Evolutionary conservation across 805 yeast genomes (phyloP).

Genomic region (Ogataea zsoltii): DNA sequence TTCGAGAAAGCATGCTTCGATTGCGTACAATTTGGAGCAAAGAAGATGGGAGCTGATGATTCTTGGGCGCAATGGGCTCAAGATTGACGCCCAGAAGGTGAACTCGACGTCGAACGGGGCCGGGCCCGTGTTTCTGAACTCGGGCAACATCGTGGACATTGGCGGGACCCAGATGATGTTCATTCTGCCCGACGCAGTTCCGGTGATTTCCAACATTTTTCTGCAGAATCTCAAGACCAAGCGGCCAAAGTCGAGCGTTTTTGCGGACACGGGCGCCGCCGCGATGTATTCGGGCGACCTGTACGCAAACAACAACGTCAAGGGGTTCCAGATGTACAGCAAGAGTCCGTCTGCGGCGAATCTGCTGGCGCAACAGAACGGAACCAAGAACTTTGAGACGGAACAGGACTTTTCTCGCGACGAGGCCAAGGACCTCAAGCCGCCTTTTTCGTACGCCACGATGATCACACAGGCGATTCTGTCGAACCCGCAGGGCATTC

Average conservation of each 20-base stretch:
- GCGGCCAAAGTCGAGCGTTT: slow-evolving; percentile 22
- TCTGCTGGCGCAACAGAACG: slow-evolving; percentile 12
- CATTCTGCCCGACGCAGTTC: slow-evolving; percentile 87
- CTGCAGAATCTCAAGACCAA: slow-evolving; percentile 37
- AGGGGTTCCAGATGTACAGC: slow-evolving; percentile 57
- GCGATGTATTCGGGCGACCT: slow-evolving; percentile 18
- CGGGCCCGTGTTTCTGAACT: slow-evolving; percentile 55
- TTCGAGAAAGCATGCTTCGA: slow-evolving; percentile 84
- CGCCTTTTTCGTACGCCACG: slow-evolving; percentile 96
- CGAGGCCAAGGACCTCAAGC: slow-evolving; percentile 90
- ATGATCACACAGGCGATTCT: slow-evolving; percentile 97
- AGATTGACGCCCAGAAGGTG: slow-evolving; percentile 71
- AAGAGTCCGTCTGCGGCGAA: slow-evolving; percentile 29
- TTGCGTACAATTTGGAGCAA: slow-evolving; percentile 69
- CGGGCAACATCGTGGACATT: slow-evolving; percentile 91
- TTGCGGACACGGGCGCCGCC: slow-evolving; percentile 9
- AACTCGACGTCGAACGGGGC: slow-evolving; percentile 39
- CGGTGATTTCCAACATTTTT: slow-evolving; percentile 57
- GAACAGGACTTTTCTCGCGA: slow-evolving; percentile 76
- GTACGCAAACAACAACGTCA: slow-evolving; percentile 31
- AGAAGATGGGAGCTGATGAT: slow-evolving; percentile 87
- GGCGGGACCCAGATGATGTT: slow-evolving; percentile 99
- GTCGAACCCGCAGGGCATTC: slow-evolving; percentile 81
- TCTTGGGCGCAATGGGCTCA: slow-evolving; percentile 89
- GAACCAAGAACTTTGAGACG: slow-evolving; percentile 15